phyloP scores from a whole-genome alignment of 148 eudicot species.

The Chenopodium album region DNA sequence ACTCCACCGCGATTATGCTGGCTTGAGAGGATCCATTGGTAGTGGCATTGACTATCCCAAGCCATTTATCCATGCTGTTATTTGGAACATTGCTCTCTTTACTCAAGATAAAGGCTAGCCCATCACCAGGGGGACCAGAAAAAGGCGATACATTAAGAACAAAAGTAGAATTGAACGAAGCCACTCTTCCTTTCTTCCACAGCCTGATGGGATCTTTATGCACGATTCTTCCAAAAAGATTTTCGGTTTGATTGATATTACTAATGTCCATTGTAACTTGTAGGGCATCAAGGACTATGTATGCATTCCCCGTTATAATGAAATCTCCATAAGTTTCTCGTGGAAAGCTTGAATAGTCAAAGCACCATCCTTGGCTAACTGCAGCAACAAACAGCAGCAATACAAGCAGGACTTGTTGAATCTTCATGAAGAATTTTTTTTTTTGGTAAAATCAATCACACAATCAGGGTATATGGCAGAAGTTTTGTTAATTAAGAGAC shows the following conservation, averaged over 20 bases:
- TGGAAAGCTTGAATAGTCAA: conserved; percentile 15
- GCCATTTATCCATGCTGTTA: conserved; percentile 32
- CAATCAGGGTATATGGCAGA: neutral
- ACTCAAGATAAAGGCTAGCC: conserved; percentile 31
- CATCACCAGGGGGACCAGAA: conserved; percentile 26
- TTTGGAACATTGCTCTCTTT: conserved; percentile 13
- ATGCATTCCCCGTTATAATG: neutral
- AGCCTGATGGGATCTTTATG: conserved; percentile 16
- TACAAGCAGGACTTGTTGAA: neutral
- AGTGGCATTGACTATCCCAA: conserved; percentile 29
- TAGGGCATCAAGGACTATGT: conserved; percentile 16
- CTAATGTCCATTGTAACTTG: conserved; percentile 38
- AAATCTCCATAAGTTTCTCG: neutral
- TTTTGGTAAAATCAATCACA: neutral
- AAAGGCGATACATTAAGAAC: conserved; percentile 24
- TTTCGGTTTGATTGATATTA: neutral
- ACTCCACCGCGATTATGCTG: conserved; percentile 37
- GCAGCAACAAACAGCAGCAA: neutral
- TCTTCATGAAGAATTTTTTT: neutral
- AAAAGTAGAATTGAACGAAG: conserved; percentile 39
- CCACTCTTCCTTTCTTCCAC: conserved; percentile 19
- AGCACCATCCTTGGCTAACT: neutral
- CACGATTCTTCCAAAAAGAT: conserved; percentile 28
- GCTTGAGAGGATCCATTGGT: conserved; percentile 23
- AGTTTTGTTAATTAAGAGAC: neutral